These are phyloP conservation scores for Beta lomatogona DNA, from an alignment of 179 eudicot genomes.

Conservation along the genomic window DNA sequence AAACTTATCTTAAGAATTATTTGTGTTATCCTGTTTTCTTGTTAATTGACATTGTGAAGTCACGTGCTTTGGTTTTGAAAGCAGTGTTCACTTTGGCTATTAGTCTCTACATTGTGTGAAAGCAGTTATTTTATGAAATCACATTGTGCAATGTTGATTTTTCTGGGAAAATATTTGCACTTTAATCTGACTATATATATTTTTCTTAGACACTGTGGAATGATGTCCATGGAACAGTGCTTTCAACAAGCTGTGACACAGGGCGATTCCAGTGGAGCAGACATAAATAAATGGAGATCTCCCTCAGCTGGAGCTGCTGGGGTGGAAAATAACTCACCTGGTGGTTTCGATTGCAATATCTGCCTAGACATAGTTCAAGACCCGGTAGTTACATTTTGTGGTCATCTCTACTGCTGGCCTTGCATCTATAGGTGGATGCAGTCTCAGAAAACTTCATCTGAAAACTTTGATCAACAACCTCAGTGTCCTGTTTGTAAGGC, in stretches of 20 bases:
- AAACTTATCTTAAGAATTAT: not conserved
- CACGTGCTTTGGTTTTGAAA: not conserved
- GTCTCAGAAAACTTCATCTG: constrained; percentile 32
- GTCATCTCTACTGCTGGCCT: constrained; percentile 93
- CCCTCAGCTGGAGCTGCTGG: constrained; percentile 19
- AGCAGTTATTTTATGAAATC: not conserved
- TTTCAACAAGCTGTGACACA: constrained; percentile 28
- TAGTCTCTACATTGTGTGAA: not conserved
- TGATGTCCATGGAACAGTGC: constrained; percentile 41
- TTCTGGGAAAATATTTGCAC: not conserved
- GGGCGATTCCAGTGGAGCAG: constrained; percentile 19
- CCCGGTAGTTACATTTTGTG: constrained; percentile 84
- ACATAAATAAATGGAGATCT: constrained; percentile 38
- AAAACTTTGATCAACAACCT: constrained; percentile 38
- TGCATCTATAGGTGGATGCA: constrained; percentile 81
- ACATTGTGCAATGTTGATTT: not conserved
- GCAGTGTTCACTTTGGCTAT: not conserved
- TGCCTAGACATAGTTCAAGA: constrained; percentile 70
- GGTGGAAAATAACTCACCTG: constrained; percentile 32
- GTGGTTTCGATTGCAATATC: constrained; percentile 77
- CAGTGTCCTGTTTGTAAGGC: constrained; percentile 86
- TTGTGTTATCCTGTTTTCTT: not conserved
- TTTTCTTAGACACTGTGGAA: not conserved
- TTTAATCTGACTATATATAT: not conserved
- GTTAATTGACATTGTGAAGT: not conserved